These are phyloP conservation scores for Aegilops longissima DNA, from an alignment of 176 grass and related monocot species.

Conservation along the genomic window DNA sequence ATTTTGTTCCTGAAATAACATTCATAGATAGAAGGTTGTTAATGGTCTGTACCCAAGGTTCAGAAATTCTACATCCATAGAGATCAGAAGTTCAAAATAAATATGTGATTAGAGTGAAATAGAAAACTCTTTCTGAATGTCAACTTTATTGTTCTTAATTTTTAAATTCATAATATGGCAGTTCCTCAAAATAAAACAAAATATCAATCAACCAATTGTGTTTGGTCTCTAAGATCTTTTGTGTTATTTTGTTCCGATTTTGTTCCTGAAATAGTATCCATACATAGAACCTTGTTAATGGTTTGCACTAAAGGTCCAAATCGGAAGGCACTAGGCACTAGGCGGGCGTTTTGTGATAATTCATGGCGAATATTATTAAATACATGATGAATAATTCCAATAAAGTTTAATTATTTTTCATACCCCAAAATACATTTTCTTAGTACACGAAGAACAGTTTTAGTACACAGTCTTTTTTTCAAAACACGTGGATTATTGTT, in stretches of 20 bases:
- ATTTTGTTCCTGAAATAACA: neutral
- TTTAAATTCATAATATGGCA: neutral
- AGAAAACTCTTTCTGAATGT: neutral
- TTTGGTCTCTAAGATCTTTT: neutral
- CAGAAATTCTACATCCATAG: neutral
- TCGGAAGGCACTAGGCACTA: too few species aligned
- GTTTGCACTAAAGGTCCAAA: too few species aligned
- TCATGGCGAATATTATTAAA: too few species aligned
- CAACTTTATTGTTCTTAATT: neutral
- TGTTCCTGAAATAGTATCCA: neutral
- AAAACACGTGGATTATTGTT: too few species aligned
- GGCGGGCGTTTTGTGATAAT: too few species aligned
- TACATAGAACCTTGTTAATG: neutral
- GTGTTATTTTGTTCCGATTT: neutral
- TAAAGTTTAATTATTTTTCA: too few species aligned
- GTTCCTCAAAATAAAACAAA: neutral
- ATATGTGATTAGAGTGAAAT: neutral
- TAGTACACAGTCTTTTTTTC: too few species aligned
- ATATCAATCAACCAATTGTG: neutral
- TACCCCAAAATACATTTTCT: too few species aligned
- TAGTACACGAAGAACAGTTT: too few species aligned
- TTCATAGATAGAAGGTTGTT: neutral
- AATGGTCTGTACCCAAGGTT: neutral
- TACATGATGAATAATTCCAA: too few species aligned
- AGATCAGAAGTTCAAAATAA: neutral